Base-by-base conservation (phyloP, 1,139 yeast genomes). In the Chernovozyma aurita region DNA sequence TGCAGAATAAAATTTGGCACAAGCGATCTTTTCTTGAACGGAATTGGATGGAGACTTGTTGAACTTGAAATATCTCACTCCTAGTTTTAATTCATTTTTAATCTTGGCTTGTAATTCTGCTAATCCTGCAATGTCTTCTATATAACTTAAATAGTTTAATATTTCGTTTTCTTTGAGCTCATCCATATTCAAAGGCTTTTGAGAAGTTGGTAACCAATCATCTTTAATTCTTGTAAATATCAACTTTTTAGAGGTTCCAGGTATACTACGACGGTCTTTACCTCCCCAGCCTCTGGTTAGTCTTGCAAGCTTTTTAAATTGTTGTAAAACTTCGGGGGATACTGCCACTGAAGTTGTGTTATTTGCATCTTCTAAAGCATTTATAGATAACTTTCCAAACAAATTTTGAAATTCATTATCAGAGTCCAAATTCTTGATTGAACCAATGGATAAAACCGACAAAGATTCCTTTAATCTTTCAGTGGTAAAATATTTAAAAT, bases 261-360 rank as follows among this genome's bases (percentile, higher is more conserved):
- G 90, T 4, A 85, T 76, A 11, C 78, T 65, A 35, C 83, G 61
- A 40, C 81, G 77, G 51, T 85, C 95, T 45, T 78, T 76, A 0
- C 95, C 95, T 33, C 88, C 82, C 94, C 95, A 86, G 16, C 87
- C 87, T 46, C 85, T 70, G 1, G 85, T 78, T 20, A 81, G 59
- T 40, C 78, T 70, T 9, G 83, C 78, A 44, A 83, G 45, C 42
- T 73, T 70, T 47, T 78, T 80, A 45, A 80, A 76, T 48, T 80
- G 86, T 36, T 70, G 76, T 39, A 83, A 59, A 11, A 78, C 71
- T 44, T 82, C 88, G 1, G 88, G 88, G 0, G 84, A 70, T 2
- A 77, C 70, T 22, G 82, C 77, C 24, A 73, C 52, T 1, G 81
- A 66, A 1, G 80, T 63, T 4, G 80, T 66, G 6, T 84, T 72